Percentiles rank a stretch among this genome's conserved stretches.
Evolutionary conservation across 257 asterid genomes (phyloP).

Genomic region (Solanum appendiculatum): DNA sequence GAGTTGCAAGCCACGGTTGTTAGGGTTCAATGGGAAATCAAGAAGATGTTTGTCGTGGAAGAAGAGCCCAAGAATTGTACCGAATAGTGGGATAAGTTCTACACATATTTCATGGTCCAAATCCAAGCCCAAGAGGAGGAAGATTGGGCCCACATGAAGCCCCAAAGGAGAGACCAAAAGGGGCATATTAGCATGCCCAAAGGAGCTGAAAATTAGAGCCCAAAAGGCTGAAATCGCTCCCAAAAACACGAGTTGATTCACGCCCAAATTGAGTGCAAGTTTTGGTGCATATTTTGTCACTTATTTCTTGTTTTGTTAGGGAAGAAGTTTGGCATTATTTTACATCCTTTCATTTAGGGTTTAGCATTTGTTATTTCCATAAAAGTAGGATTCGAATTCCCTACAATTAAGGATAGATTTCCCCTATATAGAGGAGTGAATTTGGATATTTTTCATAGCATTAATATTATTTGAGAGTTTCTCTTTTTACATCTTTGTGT

Average conservation of each 20-base stretch:
- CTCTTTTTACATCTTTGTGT: neutral
- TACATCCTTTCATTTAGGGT: neutral
- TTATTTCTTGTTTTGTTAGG: neutral
- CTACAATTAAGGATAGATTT: neutral
- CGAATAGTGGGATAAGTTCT: neutral
- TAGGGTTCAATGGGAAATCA: neutral
- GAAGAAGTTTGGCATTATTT: neutral
- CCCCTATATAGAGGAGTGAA: neutral
- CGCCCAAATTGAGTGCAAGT: neutral
- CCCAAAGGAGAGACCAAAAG: neutral
- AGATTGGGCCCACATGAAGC: too few species aligned
- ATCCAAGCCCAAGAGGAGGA: neutral
- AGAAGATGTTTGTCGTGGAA: neutral
- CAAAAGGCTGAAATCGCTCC: neutral
- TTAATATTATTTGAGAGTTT: neutral
- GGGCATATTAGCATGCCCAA: neutral
- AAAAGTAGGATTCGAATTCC: neutral
- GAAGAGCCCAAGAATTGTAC: neutral
- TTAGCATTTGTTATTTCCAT: neutral
- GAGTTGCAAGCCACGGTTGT: neutral
- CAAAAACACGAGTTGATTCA: neutral
- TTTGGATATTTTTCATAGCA: neutral
- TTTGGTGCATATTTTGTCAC: neutral
- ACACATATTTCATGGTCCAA: neutral
- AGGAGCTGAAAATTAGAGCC: neutral